Percentiles rank a stretch among this genome's conserved stretches.
Conservation (phyloP, 306 rosid species). For the Vicia villosa region DNA sequence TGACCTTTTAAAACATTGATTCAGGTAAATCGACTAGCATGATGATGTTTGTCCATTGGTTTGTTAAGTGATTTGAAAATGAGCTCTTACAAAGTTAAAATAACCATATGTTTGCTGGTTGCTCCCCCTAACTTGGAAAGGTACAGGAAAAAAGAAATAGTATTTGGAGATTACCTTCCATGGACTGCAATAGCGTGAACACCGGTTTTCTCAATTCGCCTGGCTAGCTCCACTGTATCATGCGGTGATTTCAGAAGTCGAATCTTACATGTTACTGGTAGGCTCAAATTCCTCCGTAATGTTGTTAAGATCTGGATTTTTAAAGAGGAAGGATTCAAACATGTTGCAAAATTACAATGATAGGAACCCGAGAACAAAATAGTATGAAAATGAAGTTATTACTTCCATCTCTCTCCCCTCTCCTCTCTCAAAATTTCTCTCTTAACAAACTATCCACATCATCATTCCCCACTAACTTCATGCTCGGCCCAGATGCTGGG, state of each 20-base stretch:
- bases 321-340: constrained; percentile 27
- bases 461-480: not conserved
- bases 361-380: not conserved
- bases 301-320: constrained; percentile 77
- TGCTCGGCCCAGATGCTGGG: not conserved
- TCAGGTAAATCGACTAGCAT: not conserved
- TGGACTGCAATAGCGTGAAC: constrained; percentile 87
- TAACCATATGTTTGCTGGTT: not conserved
- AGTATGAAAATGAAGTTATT: not conserved
- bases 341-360: constrained; percentile 18
- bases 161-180: constrained; percentile 68
- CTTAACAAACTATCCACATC: not conserved
- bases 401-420: not conserved
- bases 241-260: constrained; percentile 70
- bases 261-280: constrained; percentile 87
- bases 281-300: constrained; percentile 76
- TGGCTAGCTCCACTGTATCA: constrained; percentile 85
- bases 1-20: not conserved
- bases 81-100: constrained; percentile 24
- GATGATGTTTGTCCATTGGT: constrained; percentile 14
- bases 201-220: constrained; percentile 85
- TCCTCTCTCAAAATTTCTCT: not conserved
- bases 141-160: constrained; percentile 15
- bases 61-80: constrained; percentile 26
- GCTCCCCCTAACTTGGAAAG: constrained; percentile 4